Conservation (phyloP, 257 asterid genomes). For the Solanum tacnaense region DNA sequence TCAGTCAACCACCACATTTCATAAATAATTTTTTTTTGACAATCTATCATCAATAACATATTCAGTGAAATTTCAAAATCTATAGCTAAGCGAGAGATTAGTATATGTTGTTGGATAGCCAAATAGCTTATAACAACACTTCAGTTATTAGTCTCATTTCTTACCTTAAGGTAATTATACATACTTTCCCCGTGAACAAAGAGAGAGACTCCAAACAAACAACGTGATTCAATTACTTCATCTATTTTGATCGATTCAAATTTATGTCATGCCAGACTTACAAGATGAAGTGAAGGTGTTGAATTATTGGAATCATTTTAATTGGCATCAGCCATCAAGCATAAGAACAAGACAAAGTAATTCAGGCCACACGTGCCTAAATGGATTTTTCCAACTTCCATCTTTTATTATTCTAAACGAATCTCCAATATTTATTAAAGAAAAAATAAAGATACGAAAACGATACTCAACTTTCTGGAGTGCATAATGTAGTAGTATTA, state of each 20-base stretch:
- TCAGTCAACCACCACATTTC: not conserved
- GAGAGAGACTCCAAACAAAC: not conserved
- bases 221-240: not conserved
- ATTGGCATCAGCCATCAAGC: not conserved
- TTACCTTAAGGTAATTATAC: not conserved
- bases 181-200: not conserved
- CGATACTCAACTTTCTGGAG: not conserved
- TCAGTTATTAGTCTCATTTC: not conserved
- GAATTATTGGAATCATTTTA: not conserved
- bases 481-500: not conserved
- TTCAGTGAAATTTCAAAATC: not conserved
- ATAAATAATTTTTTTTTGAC: not conserved
- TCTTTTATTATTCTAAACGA: not conserved
- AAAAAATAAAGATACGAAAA: not conserved
- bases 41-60: not conserved
- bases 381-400: not conserved
- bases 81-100: not conserved
- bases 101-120: not conserved
- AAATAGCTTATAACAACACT: not conserved
- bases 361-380: not conserved
- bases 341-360: not conserved
- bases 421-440: not conserved
- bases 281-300: not conserved
- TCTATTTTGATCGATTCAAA: not conserved
- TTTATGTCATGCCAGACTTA: not conserved